Evolutionary conservation across 2,329 filamentous ascomycete species (phyloP).

Genomic region (Pseudocercospora macadamiae): DNA sequence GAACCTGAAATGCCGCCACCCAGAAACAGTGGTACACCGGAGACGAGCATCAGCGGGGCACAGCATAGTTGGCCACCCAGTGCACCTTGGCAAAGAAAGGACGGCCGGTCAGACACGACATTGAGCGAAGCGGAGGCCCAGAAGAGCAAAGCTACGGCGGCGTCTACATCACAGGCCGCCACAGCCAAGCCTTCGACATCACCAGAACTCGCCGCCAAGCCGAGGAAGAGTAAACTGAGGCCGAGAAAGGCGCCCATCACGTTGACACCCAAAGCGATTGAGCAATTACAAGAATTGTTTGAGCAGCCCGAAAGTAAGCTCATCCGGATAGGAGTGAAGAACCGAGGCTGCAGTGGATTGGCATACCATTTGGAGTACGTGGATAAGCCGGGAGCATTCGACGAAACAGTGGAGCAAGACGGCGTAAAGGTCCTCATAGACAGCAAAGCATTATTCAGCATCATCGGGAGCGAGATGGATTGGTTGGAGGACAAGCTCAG

Average conservation of each 20-base stretch:
- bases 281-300: constrained; percentile 75
- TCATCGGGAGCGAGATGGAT: constrained; percentile 98
- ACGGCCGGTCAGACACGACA: constrained; percentile 47
- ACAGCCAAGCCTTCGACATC: constrained; percentile 32
- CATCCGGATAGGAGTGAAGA: constrained; percentile 92
- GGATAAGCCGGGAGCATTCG: constrained; percentile 83
- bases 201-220: constrained; percentile 51
- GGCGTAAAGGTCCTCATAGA: constrained; percentile 95
- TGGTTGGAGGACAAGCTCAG: constrained; percentile 96
- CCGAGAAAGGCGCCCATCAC: constrained; percentile 90
- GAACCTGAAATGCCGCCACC: constrained; percentile 60
- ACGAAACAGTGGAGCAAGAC: constrained; percentile 92
- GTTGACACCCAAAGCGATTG: constrained; percentile 76
- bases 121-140: constrained; percentile 60
- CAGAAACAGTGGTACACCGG: constrained; percentile 60
- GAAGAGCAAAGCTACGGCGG: constrained; percentile 54
- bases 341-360: constrained; percentile 89
- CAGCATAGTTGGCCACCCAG: constrained; percentile 52
- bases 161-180: constrained; percentile 35
- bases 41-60: constrained; percentile 63
- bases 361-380: constrained; percentile 95
- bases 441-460: constrained; percentile 95
- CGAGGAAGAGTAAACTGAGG: constrained; percentile 68
- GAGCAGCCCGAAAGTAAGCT: constrained; percentile 87
- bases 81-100: constrained; percentile 46